Conservation (phyloP, 805 yeast genomes). For the Saccharomyces eubayanus region DNA sequence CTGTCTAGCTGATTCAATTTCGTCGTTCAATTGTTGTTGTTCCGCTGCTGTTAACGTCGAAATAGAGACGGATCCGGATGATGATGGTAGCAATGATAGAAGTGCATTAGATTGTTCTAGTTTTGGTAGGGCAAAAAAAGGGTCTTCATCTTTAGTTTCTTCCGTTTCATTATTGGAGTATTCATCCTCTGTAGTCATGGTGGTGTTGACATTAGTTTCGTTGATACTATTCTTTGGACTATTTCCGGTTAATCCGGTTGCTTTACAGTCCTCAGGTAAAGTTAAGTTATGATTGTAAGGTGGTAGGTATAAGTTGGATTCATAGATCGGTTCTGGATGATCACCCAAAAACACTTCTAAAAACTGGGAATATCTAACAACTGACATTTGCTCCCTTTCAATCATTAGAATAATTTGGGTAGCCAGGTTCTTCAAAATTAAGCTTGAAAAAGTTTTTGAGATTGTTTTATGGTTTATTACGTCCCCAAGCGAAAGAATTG, state of each 20-base stretch:
- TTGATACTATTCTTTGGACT: conserved; percentile 1
- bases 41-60: conserved; percentile 7
- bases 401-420: conserved; percentile 67
- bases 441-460: conserved; percentile 52
- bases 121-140: conserved; percentile 60
- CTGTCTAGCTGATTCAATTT: conserved; percentile 64
- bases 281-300: conserved; percentile 57
- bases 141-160: conserved; percentile 35
- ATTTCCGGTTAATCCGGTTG: conserved; percentile 8
- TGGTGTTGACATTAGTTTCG: conserved; percentile 1
- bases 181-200: conserved; percentile 12
- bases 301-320: conserved; percentile 57
- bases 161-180: conserved; percentile 15
- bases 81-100: conserved; percentile 7
- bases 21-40: conserved; percentile 33
- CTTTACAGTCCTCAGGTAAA: conserved; percentile 20
- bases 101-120: conserved; percentile 22
- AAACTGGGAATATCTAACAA: conserved; percentile 60
- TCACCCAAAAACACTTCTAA: conserved; percentile 82
- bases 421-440: conserved; percentile 53
- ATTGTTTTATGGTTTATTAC: conserved; percentile 63
- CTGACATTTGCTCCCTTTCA: conserved; percentile 71
- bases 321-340: conserved; percentile 60
- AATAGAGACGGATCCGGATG: not conserved
- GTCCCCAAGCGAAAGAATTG: conserved; percentile 76